Percentiles rank a stretch among this genome's conserved stretches.
Evolutionary conservation across 148 eudicot species (phyloP).

Genomic region (Pouteria glomerata): DNA sequence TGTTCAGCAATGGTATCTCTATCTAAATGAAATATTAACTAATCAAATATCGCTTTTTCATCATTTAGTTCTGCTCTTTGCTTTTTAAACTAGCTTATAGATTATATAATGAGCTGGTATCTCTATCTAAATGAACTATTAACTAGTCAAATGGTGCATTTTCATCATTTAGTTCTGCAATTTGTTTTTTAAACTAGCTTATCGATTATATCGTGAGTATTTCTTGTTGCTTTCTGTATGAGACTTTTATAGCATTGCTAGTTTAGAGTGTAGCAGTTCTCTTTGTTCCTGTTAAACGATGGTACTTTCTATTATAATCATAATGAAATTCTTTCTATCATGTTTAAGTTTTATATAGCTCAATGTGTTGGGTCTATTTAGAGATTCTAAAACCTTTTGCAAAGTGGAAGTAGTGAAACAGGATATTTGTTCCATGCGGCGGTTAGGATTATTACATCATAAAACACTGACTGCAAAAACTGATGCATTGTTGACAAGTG

Average conservation of each 20-base stretch:
- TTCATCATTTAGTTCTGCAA: no score
- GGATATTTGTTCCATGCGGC: background rate
- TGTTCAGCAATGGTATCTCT: constrained; percentile 1
- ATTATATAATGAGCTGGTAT: background rate
- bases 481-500: background rate
- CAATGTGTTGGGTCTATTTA: constrained; percentile 4
- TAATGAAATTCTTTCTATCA: background rate
- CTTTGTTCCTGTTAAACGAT: background rate
- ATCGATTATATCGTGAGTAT: background rate
- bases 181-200: background rate
- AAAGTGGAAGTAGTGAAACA: background rate
- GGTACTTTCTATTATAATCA: background rate
- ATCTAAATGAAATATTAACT: background rate
- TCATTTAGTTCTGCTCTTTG: background rate
- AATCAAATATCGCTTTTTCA: background rate
- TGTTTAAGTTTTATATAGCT: background rate
- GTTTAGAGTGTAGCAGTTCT: background rate
- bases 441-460: background rate
- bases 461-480: background rate
- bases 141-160: no score
- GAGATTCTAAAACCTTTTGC: background rate
- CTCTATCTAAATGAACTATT: no score
- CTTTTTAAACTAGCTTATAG: background rate
- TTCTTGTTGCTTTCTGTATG: background rate
- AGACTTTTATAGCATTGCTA: background rate